A percentile compares a stretch with the other conserved stretches of the same genome.
These are phyloP conservation scores for Quercus phellos DNA, from an alignment of 331 rosid species.

Conservation along the genomic window DNA sequence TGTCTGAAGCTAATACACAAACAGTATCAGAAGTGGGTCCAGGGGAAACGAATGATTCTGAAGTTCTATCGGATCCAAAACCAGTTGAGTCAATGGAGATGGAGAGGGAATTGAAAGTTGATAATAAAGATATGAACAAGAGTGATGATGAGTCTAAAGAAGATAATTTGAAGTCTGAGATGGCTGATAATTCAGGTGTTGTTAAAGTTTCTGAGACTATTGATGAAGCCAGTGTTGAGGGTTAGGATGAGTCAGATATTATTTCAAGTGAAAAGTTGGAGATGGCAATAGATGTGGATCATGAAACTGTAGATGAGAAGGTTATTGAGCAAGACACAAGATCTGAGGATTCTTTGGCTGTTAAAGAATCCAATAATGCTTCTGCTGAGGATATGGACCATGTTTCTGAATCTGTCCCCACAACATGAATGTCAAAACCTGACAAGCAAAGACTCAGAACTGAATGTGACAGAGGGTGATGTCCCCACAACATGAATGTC, in stretches of 20 bases:
- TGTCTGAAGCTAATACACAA: constrained; percentile 16
- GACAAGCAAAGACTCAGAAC: not conserved
- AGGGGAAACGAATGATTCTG: constrained; percentile 15
- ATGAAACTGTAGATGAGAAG: not conserved
- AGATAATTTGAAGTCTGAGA: not conserved
- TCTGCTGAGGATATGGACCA: not conserved
- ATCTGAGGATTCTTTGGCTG: not conserved
- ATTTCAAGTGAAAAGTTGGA: constrained; percentile 2
- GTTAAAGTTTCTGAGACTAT: not conserved
- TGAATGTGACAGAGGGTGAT: not conserved
- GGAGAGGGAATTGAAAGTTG: constrained; percentile 8
- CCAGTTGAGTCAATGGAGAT: constrained; percentile 8
- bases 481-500: not conserved
- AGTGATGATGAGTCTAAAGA: constrained; percentile 1
- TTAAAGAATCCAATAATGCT: constrained; percentile 7
- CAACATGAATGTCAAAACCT: not conserved
- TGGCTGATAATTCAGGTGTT: not conserved
- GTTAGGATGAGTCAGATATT: constrained; percentile 1
- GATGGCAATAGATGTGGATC: constrained; percentile 3
- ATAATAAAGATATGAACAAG: not conserved
- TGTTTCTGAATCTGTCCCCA: not conserved
- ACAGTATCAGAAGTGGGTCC: constrained; percentile 16
- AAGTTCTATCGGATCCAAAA: constrained; percentile 18
- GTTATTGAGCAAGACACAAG: not conserved
- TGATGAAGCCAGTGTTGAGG: not conserved